Base-by-base conservation (phyloP, 768 basidiomycete species). In the Xerocomus brunneocitrinus region DNA sequence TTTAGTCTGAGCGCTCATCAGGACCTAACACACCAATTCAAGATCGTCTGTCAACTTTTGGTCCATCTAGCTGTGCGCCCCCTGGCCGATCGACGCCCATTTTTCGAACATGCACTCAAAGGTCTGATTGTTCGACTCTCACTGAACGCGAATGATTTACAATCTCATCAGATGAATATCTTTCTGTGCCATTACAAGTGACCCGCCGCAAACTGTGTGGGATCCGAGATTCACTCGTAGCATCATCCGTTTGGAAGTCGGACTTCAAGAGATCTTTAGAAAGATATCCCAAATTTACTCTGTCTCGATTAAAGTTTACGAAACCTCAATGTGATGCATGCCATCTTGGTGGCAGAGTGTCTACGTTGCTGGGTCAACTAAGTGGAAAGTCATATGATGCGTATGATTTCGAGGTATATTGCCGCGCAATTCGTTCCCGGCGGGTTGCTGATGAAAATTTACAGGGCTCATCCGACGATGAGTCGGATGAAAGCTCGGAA, bases 11-110 rank as follows among this genome's bases (percentile, higher is more conserved):
- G 79, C 50, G 76, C 84, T 2, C 85, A 87, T 64, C 83, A 91
- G 64, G 87, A 90, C 60, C 74, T 88, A 19, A 72, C 79, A 13
- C 80, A 87, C 57, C 88, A 92, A 56, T 91, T 92, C 79, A 93
- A 92, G 71, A 84, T 87, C 36, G 77, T 93, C 41, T 92, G 90
- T 59, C 92, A 95, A 63, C 79, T 93, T 28, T 89, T 93, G 58
- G 88, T 93, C 12, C 84, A 93, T 59, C 72, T 95, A 39, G 87
- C 87, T 35, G 83, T 90, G 30, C 80, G 74, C 31, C 75, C 80
- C 5, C 66, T 74, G 16, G 68, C 66, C 3, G 74, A 83, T 43
- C 75, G 89, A 19, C 73, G 71, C 44, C 60, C 69, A 6, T 85
- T 82, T 60, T 81, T 88, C 79, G 65, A 79, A 55, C 75, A 74